Evolutionary conservation across 2,329 filamentous ascomycete species (phyloP).

Genomic region (Paraphoma sp.): DNA sequence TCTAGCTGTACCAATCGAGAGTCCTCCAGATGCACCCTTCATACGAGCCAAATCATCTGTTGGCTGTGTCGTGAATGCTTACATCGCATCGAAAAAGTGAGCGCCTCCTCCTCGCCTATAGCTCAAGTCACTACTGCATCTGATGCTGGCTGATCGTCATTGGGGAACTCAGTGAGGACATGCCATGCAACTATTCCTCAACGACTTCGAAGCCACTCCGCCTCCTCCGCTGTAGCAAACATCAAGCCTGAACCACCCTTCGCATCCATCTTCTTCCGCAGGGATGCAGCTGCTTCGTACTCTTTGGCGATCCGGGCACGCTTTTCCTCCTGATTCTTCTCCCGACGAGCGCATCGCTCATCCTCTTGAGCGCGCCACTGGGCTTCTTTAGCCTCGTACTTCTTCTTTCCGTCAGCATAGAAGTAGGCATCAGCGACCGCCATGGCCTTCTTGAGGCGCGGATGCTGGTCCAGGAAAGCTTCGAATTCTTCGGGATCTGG

Average conservation of each 20-base stretch:
- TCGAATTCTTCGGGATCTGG: conserved; percentile 13
- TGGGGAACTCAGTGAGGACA: not conserved
- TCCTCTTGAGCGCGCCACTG: conserved; percentile 3
- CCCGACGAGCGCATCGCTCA: not conserved
- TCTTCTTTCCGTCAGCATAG: not conserved
- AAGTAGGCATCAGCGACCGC: conserved; percentile 10
- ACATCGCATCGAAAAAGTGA: too few species aligned
- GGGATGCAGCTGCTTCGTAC: not conserved
- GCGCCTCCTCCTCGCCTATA: too few species aligned
- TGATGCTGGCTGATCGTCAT: not conserved
- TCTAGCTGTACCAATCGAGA: too few species aligned
- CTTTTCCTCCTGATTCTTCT: conserved; percentile 1
- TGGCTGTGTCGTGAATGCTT: too few species aligned
- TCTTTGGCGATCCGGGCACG: not conserved
- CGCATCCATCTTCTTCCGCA: conserved; percentile 9
- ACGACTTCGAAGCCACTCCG: conserved; percentile 6
- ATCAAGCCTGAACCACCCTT: conserved; percentile 6
- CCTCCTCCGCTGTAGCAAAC: conserved; percentile 11
- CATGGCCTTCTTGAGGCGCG: conserved; percentile 6
- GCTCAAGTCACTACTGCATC: not conserved
- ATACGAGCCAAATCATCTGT: too few species aligned
- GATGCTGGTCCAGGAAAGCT: conserved; percentile 7
- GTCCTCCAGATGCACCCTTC: too few species aligned
- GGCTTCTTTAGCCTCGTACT: not conserved
- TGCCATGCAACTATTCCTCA: not conserved